These are phyloP conservation scores for Helianthus annuus DNA, from an alignment of 129 eudicot genomes.

Conservation along the genomic window HanXRQr2.0-SUNRISE NC_035441.2:165164611-165165110, in stretches of 20 bases:
- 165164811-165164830: conserved; percentile 98
- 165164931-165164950: conserved; percentile 87
- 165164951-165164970: conserved; percentile 99
- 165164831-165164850: conserved; percentile 99
- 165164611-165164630: not conserved
- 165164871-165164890: not conserved
- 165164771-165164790: conserved; percentile 99
- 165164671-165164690: conserved; percentile 96
- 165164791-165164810: conserved; percentile 97
- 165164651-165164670: conserved; percentile 84
- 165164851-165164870: conserved; percentile 30
- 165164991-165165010: conserved; percentile 7
- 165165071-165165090: conserved; percentile 97
- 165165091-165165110: conserved; percentile 97
- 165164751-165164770: conserved; percentile 95
- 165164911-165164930: not conserved
- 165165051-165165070: conserved; percentile 34
- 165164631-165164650: conserved; percentile 39
- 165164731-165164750: conserved; percentile 94
- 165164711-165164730: conserved; percentile 98
- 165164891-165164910: not conserved
- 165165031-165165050: not conserved
- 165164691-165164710: conserved; percentile 93
- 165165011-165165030: not conserved
- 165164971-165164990: conserved; percentile 68